Conservation (phyloP, 1,139 yeast genomes). For the Geotrichum macrosporum region DNA sequence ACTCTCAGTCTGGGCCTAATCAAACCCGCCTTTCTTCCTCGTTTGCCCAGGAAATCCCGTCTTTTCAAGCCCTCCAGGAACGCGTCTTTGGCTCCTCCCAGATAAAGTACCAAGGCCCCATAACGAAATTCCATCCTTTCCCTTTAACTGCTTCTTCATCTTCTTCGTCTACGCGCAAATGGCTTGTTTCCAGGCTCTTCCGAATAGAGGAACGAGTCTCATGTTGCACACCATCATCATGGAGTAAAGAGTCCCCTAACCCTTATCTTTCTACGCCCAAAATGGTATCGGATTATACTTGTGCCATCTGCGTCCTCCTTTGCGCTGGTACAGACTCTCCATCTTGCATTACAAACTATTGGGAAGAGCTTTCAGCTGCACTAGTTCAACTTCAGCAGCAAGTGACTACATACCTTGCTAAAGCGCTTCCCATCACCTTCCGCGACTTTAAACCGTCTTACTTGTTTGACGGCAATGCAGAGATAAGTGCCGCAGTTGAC, state of each 20-base stretch:
- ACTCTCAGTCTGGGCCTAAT: slow-evolving; percentile 20
- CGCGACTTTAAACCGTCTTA: slow-evolving; percentile 3
- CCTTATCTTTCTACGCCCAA: neutral
- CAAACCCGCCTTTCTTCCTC: too few species aligned
- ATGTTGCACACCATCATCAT: neutral
- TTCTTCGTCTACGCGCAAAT: slow-evolving; percentile 4
- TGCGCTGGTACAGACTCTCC: slow-evolving; percentile 24
- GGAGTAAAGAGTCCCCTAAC: neutral
- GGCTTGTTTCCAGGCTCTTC: slow-evolving; percentile 18
- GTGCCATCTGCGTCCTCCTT: slow-evolving; percentile 29
- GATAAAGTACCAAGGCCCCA: slow-evolving; percentile 13
- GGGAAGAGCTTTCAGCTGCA: slow-evolving; percentile 32
- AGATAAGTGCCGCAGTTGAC: slow-evolving; percentile 25
- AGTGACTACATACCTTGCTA: slow-evolving; percentile 21
- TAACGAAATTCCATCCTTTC: slow-evolving; percentile 19
- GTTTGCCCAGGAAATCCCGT: too few species aligned
- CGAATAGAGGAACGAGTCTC: slow-evolving; percentile 1
- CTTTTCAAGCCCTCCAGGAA: slow-evolving; percentile 8
- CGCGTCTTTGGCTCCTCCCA: slow-evolving; percentile 17
- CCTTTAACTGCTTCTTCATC: slow-evolving; percentile 4
- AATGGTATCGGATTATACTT: slow-evolving; percentile 13
- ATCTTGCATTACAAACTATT: slow-evolving; percentile 28
- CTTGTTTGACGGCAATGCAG: slow-evolving; percentile 22
- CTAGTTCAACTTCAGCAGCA: slow-evolving; percentile 28
- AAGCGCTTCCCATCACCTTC: slow-evolving; percentile 20